These are phyloP conservation scores for Platismatia glauca DNA, from an alignment of 495 filamentous ascomycete genomes.

Conservation along the genomic window DNA sequence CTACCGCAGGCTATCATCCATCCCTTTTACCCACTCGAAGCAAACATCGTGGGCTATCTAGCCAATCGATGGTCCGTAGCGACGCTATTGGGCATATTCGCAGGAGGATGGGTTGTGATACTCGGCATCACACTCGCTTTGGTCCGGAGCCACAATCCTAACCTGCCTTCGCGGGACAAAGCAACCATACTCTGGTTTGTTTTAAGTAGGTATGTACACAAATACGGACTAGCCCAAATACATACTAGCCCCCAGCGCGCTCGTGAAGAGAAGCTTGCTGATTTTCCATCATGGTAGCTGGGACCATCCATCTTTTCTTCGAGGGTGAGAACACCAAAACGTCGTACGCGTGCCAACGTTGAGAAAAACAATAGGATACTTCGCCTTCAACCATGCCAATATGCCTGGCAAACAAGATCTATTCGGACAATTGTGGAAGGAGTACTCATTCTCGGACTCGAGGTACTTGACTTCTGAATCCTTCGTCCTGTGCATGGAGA, in stretches of 20 bases:
- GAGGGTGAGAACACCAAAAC: conserved; percentile 42
- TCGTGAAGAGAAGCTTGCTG: conserved; percentile 15
- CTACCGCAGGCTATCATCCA: conserved; percentile 35
- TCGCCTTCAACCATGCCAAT: conserved; percentile 53
- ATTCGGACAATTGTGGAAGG: conserved; percentile 80
- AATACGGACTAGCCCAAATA: too few relatives aligned
- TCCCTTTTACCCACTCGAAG: conserved; percentile 64
- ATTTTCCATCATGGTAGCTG: conserved; percentile 42
- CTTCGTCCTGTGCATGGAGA: conserved; percentile 79
- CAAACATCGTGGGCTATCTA: conserved; percentile 50
- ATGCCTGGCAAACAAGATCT: conserved; percentile 53
- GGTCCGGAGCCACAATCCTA: conserved; percentile 39
- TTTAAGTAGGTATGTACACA: conserved; percentile 50
- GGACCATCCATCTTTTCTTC: conserved; percentile 66
- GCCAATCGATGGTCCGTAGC: conserved; percentile 50
- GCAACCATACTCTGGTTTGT: conserved; percentile 60
- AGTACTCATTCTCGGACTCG: conserved; percentile 76
- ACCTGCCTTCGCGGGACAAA: conserved; percentile 41
- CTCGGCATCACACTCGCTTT: conserved; percentile 42
- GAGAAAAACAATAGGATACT: conserved; percentile 51
- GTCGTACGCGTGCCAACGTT: conserved; percentile 1
- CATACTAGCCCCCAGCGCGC: neutral
- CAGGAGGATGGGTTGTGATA: conserved; percentile 40
- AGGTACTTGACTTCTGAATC: conserved; percentile 70
- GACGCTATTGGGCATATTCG: conserved; percentile 45